These are phyloP conservation scores for Lentinula lateritia DNA, from an alignment of 768 basidiomycete genomes.

Conservation along the genomic window DNA sequence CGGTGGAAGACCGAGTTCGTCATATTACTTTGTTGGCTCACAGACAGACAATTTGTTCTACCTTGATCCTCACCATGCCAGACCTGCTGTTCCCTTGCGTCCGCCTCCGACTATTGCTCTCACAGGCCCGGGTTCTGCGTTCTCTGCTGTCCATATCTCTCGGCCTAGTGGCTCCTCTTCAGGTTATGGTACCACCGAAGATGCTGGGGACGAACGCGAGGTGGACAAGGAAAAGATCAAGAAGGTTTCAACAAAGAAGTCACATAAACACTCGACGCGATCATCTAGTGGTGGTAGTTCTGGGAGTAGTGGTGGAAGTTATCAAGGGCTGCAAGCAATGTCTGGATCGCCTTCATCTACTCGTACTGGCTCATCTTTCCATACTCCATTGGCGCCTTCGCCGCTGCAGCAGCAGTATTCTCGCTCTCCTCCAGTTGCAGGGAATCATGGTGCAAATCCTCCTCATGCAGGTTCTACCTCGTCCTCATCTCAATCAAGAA, in stretches of 20 bases:
- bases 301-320: conserved; percentile 12
- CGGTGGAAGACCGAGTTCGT: conserved; percentile 93
- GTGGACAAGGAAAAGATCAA: conserved; percentile 18
- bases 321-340: conserved; percentile 19
- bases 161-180: not conserved
- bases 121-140: not conserved
- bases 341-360: conserved; percentile 50
- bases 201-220: conserved; percentile 4
- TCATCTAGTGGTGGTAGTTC: conserved; percentile 6
- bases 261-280: not conserved
- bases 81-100: conserved; percentile 70
- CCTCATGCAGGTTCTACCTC: conserved; percentile 27
- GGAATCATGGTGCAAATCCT: conserved; percentile 8
- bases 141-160: not conserved
- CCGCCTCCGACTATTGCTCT: conserved; percentile 15
- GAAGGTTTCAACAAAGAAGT: conserved; percentile 4
- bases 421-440: conserved; percentile 20
- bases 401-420: conserved; percentile 65
- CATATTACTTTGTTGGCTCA: conserved; percentile 94
- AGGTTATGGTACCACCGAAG: conserved; percentile 1
- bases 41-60: conserved; percentile 87
- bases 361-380: conserved; percentile 51
- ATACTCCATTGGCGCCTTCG: conserved; percentile 55
- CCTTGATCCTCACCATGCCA: conserved; percentile 74
- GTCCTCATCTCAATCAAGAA: conserved; percentile 13